phyloP scores from a whole-genome alignment of 345 rosid species.

The Salix koriyanagi region DNA sequence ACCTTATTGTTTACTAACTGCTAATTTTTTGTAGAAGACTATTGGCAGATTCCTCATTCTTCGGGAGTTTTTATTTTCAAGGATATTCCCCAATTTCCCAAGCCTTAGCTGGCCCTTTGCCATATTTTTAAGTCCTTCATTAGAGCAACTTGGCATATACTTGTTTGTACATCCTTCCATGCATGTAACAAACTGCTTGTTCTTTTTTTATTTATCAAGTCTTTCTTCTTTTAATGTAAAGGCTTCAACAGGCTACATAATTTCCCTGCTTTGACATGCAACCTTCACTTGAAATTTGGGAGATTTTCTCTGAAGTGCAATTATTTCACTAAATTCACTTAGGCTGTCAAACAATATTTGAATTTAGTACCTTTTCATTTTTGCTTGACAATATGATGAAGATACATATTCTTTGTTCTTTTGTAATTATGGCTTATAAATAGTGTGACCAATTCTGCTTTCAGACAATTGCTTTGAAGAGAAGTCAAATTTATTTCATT shows the following conservation, averaged over 20 bases:
- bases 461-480: background rate
- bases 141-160: background rate
- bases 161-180: background rate
- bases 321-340: background rate
- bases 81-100: background rate
- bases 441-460: background rate
- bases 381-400: background rate
- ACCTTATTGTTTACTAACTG: background rate
- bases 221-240: background rate
- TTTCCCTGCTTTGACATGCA: background rate
- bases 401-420: background rate
- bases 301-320: background rate
- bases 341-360: too few relatives aligned
- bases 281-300: background rate
- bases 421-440: background rate
- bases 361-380: background rate
- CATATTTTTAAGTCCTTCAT: background rate
- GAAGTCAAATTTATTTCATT: background rate
- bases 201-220: background rate
- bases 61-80: background rate
- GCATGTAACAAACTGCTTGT: background rate
- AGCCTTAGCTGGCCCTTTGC: background rate
- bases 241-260: background rate
- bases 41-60: background rate
- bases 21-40: background rate